A percentile compares a stretch with the other conserved stretches of the same genome.
Conservation (phyloP, 2,329 filamentous ascomycete species). For the Diaporthe humulicola region DNA sequence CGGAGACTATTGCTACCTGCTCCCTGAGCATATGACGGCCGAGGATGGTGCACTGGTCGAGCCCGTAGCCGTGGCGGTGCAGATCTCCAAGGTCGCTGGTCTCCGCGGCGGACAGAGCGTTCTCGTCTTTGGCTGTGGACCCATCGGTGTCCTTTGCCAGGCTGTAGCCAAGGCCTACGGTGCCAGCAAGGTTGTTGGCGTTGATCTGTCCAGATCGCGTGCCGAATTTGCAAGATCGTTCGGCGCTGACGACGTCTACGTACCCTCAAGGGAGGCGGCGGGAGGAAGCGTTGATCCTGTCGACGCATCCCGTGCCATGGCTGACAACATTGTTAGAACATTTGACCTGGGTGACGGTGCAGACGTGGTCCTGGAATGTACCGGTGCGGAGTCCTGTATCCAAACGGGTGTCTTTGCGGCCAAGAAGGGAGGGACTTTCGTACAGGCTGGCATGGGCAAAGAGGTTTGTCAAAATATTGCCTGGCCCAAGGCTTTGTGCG, state of each 20-base stretch:
- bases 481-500: neutral
- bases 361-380: constrained; percentile 60
- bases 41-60: constrained; percentile 68
- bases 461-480: constrained; percentile 43
- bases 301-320: constrained; percentile 54
- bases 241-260: constrained; percentile 59
- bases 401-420: constrained; percentile 59
- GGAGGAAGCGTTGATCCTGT: constrained; percentile 50
- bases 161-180: constrained; percentile 61
- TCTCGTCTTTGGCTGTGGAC: constrained; percentile 63
- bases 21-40: constrained; percentile 58
- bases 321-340: constrained; percentile 53
- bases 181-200: constrained; percentile 59
- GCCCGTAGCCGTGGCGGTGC: constrained; percentile 64
- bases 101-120: constrained; percentile 57
- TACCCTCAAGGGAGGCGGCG: constrained; percentile 39
- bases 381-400: constrained; percentile 57
- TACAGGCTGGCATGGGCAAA: constrained; percentile 66
- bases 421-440: constrained; percentile 61
- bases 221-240: constrained; percentile 58
- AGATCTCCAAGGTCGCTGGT: constrained; percentile 57
- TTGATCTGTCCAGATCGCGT: constrained; percentile 59
- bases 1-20: constrained; percentile 60
- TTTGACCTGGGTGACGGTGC: constrained; percentile 58
- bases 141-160: constrained; percentile 61